Evolutionary conservation across 2,329 filamentous ascomycete species (phyloP).

Genomic region (Epichloe gansuensis): DNA sequence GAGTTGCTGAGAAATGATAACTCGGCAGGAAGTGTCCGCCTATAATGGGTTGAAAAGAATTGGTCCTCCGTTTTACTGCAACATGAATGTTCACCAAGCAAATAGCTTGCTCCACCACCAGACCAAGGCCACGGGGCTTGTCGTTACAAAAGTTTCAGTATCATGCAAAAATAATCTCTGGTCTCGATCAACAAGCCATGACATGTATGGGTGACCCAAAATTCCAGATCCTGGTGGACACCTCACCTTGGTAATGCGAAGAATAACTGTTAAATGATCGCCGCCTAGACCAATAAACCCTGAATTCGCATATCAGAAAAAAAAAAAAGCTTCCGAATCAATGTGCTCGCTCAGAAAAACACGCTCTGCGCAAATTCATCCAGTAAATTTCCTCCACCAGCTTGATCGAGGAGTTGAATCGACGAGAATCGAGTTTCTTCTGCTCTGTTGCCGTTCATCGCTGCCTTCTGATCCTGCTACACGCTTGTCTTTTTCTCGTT

Average conservation of each 20-base stretch:
- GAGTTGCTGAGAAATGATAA: too few relatives aligned
- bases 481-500: conserved; percentile 24
- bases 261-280: background rate
- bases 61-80: too few relatives aligned
- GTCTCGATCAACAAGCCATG: background rate
- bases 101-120: too few relatives aligned
- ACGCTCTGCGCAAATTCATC: conserved; percentile 14
- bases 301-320: background rate
- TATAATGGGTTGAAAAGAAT: too few relatives aligned
- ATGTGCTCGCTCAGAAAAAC: background rate
- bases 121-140: too few relatives aligned
- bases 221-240: background rate
- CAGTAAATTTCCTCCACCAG: conserved; percentile 48
- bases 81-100: too few relatives aligned
- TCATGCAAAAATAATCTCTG: conserved; percentile 1
- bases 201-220: background rate
- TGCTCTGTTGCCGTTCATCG: conserved; percentile 30
- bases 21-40: too few relatives aligned
- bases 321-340: background rate
- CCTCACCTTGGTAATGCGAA: background rate
- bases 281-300: background rate
- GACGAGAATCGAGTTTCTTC: conserved; percentile 29
- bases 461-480: conserved; percentile 28
- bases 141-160: background rate
- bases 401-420: conserved; percentile 40